Evolutionary conservation across 2,329 filamentous ascomycete genomes (phyloP).

Genomic region (Ophiobolus disseminans): DNA sequence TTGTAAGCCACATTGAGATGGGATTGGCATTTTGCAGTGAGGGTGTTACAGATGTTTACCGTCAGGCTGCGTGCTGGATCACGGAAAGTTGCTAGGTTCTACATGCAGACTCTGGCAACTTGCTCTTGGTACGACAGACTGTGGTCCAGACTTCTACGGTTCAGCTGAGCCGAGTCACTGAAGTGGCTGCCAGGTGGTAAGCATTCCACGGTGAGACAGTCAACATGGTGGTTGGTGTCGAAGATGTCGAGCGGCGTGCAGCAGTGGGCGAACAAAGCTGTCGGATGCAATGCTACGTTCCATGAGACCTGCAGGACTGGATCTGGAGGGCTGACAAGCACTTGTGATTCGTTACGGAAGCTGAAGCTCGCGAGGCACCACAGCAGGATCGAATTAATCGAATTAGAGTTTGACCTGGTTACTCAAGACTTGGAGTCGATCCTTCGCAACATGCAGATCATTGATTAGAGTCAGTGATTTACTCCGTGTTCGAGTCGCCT

Average conservation of each 20-base stretch:
- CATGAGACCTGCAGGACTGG: constrained; percentile 8
- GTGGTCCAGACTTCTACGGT: neutral
- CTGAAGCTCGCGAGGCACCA: too few species aligned
- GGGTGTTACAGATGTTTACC: neutral
- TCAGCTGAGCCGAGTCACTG: too few species aligned
- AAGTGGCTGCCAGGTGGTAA: neutral
- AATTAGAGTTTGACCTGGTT: too few species aligned
- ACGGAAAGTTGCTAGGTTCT: neutral
- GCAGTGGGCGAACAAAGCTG: neutral
- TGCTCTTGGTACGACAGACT: constrained; percentile 3
- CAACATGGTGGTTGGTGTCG: neutral
- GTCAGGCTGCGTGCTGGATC: neutral
- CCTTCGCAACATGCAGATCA: too few species aligned
- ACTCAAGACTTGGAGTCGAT: too few species aligned
- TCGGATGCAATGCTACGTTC: constrained; percentile 6
- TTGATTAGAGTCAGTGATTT: too few species aligned
- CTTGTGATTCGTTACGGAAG: neutral
- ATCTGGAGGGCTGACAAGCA: too few species aligned
- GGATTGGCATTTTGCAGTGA: too few species aligned
- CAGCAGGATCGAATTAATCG: too few species aligned
- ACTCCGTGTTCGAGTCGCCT: too few species aligned
- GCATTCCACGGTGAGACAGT: constrained; percentile 9
- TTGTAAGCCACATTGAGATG: too few species aligned
- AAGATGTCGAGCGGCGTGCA: neutral
- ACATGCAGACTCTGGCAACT: neutral